A percentile compares a stretch with the other conserved stretches of the same genome.
Evolutionary conservation across 441 rosid species (phyloP).

Genomic region (Theobroma grandiflorum): DNA sequence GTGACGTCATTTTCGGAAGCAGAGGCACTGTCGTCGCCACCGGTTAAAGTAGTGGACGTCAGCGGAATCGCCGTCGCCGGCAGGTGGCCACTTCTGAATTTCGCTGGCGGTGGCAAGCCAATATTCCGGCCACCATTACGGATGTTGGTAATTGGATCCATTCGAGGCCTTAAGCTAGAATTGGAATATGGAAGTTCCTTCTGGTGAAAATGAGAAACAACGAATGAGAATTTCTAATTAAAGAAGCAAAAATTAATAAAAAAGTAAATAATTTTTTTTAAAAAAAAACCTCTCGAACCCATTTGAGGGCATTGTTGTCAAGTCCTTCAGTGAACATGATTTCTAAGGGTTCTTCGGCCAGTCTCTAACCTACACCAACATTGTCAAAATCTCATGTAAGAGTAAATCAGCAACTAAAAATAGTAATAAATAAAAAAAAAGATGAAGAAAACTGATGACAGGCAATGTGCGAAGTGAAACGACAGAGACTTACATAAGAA

Average conservation of each 20-base stretch:
- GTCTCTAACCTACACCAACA: conserved; percentile 34
- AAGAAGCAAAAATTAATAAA: conserved; percentile 6
- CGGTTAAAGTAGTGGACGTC: conserved; percentile 51
- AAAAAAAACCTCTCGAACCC: conserved; percentile 62
- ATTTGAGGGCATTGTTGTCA: conserved; percentile 59
- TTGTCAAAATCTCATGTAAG: conserved; percentile 13
- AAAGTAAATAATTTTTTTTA: background rate
- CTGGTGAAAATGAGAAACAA: conserved; percentile 35
- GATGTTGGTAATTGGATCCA: conserved; percentile 46
- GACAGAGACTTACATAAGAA: conserved; percentile 32
- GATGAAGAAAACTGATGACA: background rate
- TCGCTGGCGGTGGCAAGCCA: conserved; percentile 67
- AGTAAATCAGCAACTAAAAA: background rate
- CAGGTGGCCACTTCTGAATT: conserved; percentile 72
- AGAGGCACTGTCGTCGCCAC: conserved; percentile 52
- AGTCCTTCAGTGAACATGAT: conserved; percentile 70
- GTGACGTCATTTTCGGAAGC: conserved; percentile 73
- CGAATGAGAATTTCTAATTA: background rate
- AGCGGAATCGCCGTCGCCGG: conserved; percentile 63
- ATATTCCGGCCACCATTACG: conserved; percentile 47
- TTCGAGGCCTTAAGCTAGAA: conserved; percentile 48
- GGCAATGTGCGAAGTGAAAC: conserved; percentile 2
- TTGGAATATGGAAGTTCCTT: conserved; percentile 47
- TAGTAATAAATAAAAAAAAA: background rate
- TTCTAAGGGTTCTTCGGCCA: background rate